These are phyloP conservation scores for Alnus rubra DNA, from an alignment of 306 rosid species.

Conservation along the genomic window DNA sequence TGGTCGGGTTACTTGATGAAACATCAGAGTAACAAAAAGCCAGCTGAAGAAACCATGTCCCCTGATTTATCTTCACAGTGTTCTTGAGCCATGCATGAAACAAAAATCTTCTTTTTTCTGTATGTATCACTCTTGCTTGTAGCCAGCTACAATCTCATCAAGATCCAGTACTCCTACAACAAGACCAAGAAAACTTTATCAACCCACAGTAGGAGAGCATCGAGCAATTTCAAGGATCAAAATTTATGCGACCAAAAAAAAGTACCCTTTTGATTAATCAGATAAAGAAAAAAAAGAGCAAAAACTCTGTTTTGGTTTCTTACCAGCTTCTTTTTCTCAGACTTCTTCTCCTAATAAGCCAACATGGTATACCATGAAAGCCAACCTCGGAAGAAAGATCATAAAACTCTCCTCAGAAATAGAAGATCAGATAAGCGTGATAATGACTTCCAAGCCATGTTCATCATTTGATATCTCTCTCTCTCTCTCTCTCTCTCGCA, in stretches of 20 bases:
- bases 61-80: too few species aligned
- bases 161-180: background rate
- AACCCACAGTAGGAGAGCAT: conserved; percentile 19
- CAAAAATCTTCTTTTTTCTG: too few species aligned
- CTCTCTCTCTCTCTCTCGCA: conserved; percentile 9
- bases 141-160: background rate
- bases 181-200: conserved; percentile 10
- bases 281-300: too few species aligned
- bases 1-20: too few species aligned
- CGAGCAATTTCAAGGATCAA: background rate
- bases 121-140: background rate
- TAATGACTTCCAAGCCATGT: conserved; percentile 57
- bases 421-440: conserved; percentile 69
- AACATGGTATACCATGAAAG: conserved; percentile 49
- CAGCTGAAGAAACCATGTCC: too few species aligned
- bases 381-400: conserved; percentile 57
- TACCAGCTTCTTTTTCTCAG: too few species aligned
- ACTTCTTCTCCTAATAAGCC: too few species aligned
- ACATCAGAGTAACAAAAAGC: too few species aligned
- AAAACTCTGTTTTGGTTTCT: too few species aligned
- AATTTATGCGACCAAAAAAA: background rate
- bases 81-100: too few species aligned
- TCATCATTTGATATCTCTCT: conserved; percentile 46
- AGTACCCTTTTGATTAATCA: too few species aligned
- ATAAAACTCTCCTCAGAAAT: conserved; percentile 55